Percentiles rank a stretch among this genome's conserved stretches.
Evolutionary conservation across 306 rosid genomes (phyloP).

Genomic region (Hylodesmum podocarpum): DNA sequence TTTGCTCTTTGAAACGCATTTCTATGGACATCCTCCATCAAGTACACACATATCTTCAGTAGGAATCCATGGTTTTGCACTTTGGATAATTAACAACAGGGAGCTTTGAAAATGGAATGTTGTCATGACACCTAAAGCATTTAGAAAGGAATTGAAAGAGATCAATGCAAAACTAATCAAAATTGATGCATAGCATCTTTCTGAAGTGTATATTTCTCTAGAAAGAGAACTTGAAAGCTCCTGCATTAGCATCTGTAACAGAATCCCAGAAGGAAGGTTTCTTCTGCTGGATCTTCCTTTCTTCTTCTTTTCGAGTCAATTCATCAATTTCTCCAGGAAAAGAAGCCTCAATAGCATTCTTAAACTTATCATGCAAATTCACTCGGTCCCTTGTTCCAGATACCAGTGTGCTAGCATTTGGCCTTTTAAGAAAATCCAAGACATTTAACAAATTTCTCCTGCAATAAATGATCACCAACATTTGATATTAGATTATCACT

Average conservation of each 20-base stretch:
- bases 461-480: constrained; percentile 33
- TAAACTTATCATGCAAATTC: constrained; percentile 79
- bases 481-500: constrained; percentile 8
- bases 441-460: constrained; percentile 87
- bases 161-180: constrained; percentile 23
- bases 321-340: constrained; percentile 71
- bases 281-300: constrained; percentile 53
- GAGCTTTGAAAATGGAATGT: not conserved
- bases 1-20: not conserved
- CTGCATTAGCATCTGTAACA: constrained; percentile 60
- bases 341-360: constrained; percentile 68
- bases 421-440: constrained; percentile 79
- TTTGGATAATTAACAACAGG: not conserved
- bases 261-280: constrained; percentile 84
- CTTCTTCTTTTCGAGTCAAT: constrained; percentile 56
- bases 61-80: not conserved
- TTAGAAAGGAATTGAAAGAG: not conserved
- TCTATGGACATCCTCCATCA: not conserved
- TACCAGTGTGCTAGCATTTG: constrained; percentile 78
- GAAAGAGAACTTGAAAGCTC: constrained; percentile 91
- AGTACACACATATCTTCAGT: not conserved
- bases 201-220: constrained; percentile 29
- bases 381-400: constrained; percentile 91
- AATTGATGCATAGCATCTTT: constrained; percentile 14
- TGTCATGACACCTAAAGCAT: not conserved